These are phyloP conservation scores for Leccinum variabile DNA, from an alignment of 1,284 basidiomycete genomes.

Conservation along the genomic window DNA sequence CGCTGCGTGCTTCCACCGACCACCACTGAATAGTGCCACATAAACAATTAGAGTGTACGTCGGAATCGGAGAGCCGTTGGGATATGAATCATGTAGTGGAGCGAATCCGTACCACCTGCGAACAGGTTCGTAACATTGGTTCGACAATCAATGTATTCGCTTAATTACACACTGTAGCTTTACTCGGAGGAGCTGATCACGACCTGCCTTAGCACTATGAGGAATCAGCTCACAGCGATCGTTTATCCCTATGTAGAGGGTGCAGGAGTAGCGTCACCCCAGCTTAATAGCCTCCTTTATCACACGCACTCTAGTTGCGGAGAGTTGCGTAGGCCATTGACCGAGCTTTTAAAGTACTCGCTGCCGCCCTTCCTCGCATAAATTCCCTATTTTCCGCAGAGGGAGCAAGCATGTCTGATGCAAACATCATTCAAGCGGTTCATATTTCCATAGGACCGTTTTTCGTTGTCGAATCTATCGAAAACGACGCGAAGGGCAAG, in stretches of 20 bases:
- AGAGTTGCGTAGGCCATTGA: constrained; percentile 52
- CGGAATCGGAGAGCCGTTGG: too few species aligned
- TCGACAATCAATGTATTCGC: constrained; percentile 1
- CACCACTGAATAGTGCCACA: too few species aligned
- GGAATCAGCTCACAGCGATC: constrained; percentile 76
- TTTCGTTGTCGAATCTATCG: constrained; percentile 73
- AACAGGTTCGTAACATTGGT: constrained; percentile 60
- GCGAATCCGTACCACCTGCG: too few species aligned
- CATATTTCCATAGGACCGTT: constrained; percentile 93
- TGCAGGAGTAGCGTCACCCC: constrained; percentile 47
- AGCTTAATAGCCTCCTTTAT: constrained; percentile 56
- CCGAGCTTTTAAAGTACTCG: constrained; percentile 69
- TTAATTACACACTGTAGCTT: constrained; percentile 45
- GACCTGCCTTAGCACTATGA: constrained; percentile 72
- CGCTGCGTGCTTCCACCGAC: constrained; percentile 59
- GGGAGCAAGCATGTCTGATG: constrained; percentile 78
- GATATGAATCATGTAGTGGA: too few species aligned
- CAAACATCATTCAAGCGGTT: constrained; percentile 86
- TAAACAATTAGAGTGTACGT: too few species aligned
- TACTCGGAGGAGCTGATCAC: constrained; percentile 93
- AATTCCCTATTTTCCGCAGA: constrained; percentile 67
- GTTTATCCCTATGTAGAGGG: constrained; percentile 90
- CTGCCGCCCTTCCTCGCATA: constrained; percentile 67
- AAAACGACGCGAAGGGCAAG: constrained; percentile 53
- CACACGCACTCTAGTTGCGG: constrained; percentile 41